Base-by-base conservation (phyloP, 2,329 filamentous ascomycete species). In the Ceratocystis albifundus region DNA sequence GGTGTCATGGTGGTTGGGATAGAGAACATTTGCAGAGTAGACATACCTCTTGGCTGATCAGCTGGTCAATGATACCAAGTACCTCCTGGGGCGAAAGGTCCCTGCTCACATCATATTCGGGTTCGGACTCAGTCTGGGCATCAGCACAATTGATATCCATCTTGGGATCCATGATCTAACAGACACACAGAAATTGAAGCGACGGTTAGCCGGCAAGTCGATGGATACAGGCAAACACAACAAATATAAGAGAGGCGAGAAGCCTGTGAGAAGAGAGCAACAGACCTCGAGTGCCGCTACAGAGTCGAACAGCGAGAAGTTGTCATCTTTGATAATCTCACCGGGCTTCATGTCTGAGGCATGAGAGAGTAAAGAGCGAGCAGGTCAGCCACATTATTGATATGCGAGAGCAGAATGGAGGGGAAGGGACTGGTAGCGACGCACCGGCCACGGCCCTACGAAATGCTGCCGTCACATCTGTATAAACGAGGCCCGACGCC, bases 121-220 rank as follows among this genome's bases (percentile, higher is more conserved):
- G 88, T 68, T 96, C 89, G 44, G 93, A 82, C n/a, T 86, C 85
- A 72, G 96, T 90, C 36, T 87, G 88, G 6, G 88, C 84, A 22
- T 84, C 81, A 5, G 95, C 79, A 70, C 88, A 91, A 32, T 94
- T 94, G 73, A 90, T 96, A 75, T 99, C 94, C 94, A 99, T 99
- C 77, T 97, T 99, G 0, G 89, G 87, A 73, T 99, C 94, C 90
- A 96, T 96, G 71, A 99, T 96, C 94, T 99, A 61, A 8, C 55
- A 59, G 8, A 28, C n/a, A 15, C 55, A 59, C 55, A 59, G 25
- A 28, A 59, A n/a, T 28, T 28, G 22, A 17, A 22, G 12, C 12
- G 53, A 61, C 5, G 32, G 28, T 46, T 30, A 32, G 55, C 53
- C 41, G 17, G 44, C 30, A 55, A 41, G 28, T 25, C 48, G 32